Conservation (phyloP, 768 basidiomycete species). For the Coprinopsis sp. region DNA sequence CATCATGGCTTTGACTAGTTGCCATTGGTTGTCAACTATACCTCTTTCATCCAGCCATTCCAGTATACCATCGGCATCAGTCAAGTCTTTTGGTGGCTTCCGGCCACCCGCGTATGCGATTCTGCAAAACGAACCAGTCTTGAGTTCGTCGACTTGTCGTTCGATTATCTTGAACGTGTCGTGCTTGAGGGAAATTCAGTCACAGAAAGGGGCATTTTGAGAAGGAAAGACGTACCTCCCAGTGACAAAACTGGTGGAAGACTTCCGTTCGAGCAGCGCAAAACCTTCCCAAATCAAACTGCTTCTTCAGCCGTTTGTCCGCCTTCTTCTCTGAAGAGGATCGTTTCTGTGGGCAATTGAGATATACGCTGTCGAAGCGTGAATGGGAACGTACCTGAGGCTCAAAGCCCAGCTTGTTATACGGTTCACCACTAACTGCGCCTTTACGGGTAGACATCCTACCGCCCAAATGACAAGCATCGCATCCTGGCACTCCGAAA, state of each 20-base stretch:
- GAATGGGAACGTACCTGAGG: slow-evolving; percentile 13
- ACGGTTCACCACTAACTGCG: slow-evolving; percentile 60
- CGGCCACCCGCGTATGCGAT: slow-evolving; percentile 51
- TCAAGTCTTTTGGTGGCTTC: slow-evolving; percentile 60
- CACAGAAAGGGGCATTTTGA: slow-evolving; percentile 8
- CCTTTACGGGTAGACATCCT: slow-evolving; percentile 63
- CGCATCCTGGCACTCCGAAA: slow-evolving; percentile 61
- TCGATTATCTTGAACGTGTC: slow-evolving; percentile 55
- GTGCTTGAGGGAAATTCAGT: slow-evolving; percentile 39
- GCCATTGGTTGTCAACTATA: slow-evolving; percentile 67
- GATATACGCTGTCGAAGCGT: neutral
- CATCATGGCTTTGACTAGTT: slow-evolving; percentile 68
- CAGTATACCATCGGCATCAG: slow-evolving; percentile 74
- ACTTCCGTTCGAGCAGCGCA: slow-evolving; percentile 65
- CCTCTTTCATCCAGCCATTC: slow-evolving; percentile 75
- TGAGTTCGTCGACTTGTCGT: slow-evolving; percentile 55
- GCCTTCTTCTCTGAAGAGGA: slow-evolving; percentile 11
- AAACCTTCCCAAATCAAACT: slow-evolving; percentile 72
- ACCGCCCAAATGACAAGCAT: slow-evolving; percentile 77
- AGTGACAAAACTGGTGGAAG: slow-evolving; percentile 73
- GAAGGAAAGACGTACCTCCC: slow-evolving; percentile 56
- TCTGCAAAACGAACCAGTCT: slow-evolving; percentile 44
- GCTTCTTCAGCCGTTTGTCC: slow-evolving; percentile 23
- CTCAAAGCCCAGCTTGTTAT: slow-evolving; percentile 66
- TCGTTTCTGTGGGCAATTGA: slow-evolving; percentile 3